Base-by-base conservation (phyloP, 768 basidiomycete genomes). In the Glaciozyma antarctica region DNA sequence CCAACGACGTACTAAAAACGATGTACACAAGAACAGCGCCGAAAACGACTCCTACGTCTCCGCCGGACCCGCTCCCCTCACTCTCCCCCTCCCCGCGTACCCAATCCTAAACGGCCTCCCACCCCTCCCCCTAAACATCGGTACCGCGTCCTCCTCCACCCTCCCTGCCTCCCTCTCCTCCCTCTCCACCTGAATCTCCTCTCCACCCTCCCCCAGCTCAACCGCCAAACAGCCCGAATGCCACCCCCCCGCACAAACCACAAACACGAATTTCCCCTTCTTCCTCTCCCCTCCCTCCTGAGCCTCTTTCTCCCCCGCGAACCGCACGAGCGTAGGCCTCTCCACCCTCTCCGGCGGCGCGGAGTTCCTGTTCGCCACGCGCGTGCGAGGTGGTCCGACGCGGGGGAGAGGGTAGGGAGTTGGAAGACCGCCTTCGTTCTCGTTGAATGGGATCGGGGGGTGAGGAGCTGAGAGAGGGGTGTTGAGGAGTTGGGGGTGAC, bases 251-350 rank as follows among this genome's bases (percentile, higher is more conserved):
- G 38, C 38, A 41, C 38, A 41, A 41, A 41, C 38, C 2, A 12
- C 10, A 15, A 41, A 48, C 32, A 26, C 53, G 16, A 53, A 58
- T 52, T 72, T 66, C 8, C 45, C 43, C n/a, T 44, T 24, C 43
- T 17, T 16, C 43, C 22, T 12, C 15, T 6, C 43, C 57, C 43
- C 24, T 2, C 5, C n/a, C 26, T 58, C 43, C 24, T 17, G 24
- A 13, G 5, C 57, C 15, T 26, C n/a, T 43, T 58, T 43, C 43
- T 58, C 57, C 22, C 63, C 80, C 70, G 85, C 85, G 73, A 93
- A 93, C 65, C 81, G 78, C 51, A 93, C 86, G 75, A 84, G 83
- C 1, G 85, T 81, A 0, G 90, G 90, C 19, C 80, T 79, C 6
- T 73, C 70, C 32, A 88, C 85, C 9, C 68, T 73, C 12, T 82